A percentile compares a stretch with the other conserved stretches of the same genome.
phyloP scores from a whole-genome alignment of 2,329 filamentous ascomycete species.

The Drechslerella stenobrocha region DNA sequence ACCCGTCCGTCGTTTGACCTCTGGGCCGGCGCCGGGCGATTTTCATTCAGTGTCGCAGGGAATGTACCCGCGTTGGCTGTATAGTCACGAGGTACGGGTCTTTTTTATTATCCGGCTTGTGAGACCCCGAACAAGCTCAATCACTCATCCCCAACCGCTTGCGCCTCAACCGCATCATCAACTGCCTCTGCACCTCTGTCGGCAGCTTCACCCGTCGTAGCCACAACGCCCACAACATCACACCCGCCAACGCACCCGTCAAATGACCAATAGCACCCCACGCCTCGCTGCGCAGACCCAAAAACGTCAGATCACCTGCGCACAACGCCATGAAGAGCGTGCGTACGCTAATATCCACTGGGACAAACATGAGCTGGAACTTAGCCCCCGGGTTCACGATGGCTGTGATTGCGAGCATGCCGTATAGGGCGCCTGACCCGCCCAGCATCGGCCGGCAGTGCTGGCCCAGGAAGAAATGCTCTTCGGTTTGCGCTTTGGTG shows the following conservation, averaged over 20 bases:
- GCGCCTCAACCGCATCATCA: conserved; percentile 40
- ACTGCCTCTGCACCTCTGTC: conserved; percentile 29
- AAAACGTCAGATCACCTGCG: conserved; percentile 17
- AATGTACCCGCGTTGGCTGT: too few relatives aligned
- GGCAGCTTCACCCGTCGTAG: conserved; percentile 42
- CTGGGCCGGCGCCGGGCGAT: too few relatives aligned
- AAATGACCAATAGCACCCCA: conserved; percentile 35
- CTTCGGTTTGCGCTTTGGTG: conserved; percentile 15
- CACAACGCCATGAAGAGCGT: conserved; percentile 38
- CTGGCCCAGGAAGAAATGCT: conserved; percentile 25
- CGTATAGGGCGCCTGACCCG: conserved; percentile 19
- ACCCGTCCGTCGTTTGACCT: neutral
- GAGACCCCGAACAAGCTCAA: neutral
- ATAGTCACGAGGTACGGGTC: too few relatives aligned
- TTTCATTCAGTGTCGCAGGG: too few relatives aligned
- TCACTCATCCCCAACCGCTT: conserved; percentile 36
- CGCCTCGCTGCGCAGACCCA: conserved; percentile 18
- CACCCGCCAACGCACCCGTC: conserved; percentile 19
- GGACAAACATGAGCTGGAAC: conserved; percentile 47
- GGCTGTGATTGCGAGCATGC: conserved; percentile 29
- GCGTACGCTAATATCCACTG: conserved; percentile 30
- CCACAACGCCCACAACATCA: conserved; percentile 34
- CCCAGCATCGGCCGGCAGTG: conserved; percentile 26
- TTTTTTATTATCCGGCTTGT: too few relatives aligned
- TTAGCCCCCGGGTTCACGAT: conserved; percentile 40